phyloP scores from a whole-genome alignment of 108 stramenopile genomes.

The Mediolabrus comicus region DNA sequence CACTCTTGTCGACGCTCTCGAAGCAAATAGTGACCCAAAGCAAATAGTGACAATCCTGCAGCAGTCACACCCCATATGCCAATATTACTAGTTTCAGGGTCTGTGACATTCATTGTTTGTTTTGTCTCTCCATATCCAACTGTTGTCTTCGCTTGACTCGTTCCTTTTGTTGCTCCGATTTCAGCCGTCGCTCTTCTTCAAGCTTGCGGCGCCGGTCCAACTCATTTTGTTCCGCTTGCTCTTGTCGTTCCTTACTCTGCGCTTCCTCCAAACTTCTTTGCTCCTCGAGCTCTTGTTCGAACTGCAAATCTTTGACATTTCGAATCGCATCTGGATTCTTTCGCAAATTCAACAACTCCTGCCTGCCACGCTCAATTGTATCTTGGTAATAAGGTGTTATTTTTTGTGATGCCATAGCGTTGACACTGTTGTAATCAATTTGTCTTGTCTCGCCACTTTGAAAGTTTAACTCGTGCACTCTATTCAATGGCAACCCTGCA shows the following conservation, averaged over 20 bases:
- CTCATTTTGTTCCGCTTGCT: slow-evolving; percentile 19
- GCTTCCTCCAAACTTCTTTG: slow-evolving; percentile 6
- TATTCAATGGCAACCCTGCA: slow-evolving; percentile 70
- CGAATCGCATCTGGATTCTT: slow-evolving; percentile 24
- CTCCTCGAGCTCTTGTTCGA: slow-evolving; percentile 23
- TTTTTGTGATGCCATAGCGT: slow-evolving; percentile 6
- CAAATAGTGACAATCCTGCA: no score
- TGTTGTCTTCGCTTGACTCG: background rate
- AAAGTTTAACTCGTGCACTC: slow-evolving; percentile 71
- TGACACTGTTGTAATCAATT: slow-evolving; percentile 39
- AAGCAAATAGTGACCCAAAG: no score
- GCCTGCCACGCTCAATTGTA: slow-evolving; percentile 21
- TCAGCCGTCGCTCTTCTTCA: background rate
- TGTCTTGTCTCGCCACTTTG: slow-evolving; percentile 64
- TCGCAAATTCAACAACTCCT: slow-evolving; percentile 19
- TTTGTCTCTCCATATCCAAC: background rate
- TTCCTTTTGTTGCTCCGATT: background rate
- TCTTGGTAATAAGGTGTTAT: slow-evolving; percentile 27
- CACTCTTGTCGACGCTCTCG: background rate
- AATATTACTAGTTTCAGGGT: no score
- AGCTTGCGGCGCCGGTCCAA: slow-evolving; percentile 8
- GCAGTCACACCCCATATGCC: background rate
- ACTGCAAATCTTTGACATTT: slow-evolving; percentile 44
- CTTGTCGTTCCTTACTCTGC: slow-evolving; percentile 12
- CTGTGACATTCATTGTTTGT: no score